These are phyloP conservation scores for Arabis alpina DNA, from an alignment of 345 rosid species.

Conservation along the genomic window DNA sequence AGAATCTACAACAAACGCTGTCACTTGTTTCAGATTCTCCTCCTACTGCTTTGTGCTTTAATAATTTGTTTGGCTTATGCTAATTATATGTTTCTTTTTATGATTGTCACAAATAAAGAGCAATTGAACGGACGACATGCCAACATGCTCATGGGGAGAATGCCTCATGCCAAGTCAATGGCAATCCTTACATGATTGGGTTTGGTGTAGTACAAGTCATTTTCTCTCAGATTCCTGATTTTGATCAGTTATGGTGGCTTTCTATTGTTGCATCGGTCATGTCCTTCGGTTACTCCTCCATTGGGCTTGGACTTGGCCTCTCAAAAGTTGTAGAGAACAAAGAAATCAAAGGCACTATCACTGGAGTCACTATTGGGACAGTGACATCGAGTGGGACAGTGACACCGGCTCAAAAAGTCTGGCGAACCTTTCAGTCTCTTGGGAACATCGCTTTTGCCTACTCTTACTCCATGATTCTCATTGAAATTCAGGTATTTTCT, in stretches of 20 bases:
- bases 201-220: constrained; percentile 63
- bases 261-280: constrained; percentile 78
- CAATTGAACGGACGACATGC: constrained; percentile 63
- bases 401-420: constrained; percentile 65
- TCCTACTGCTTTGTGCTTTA: neutral
- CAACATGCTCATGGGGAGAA: constrained; percentile 49
- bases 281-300: constrained; percentile 76
- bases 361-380: constrained; percentile 65
- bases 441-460: constrained; percentile 95
- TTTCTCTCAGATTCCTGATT: constrained; percentile 80
- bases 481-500: constrained; percentile 76
- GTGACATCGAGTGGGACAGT: constrained; percentile 56
- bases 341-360: constrained; percentile 64
- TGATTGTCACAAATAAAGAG: constrained; percentile 47
- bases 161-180: constrained; percentile 54
- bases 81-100: neutral
- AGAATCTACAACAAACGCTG: constrained; percentile 28
- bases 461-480: constrained; percentile 77
- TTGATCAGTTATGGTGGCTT: constrained; percentile 85
- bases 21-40: constrained; percentile 2
- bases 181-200: constrained; percentile 68
- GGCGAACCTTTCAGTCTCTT: constrained; percentile 90
- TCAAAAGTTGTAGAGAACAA: constrained; percentile 59
- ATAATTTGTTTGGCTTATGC: constrained; percentile 15
- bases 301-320: constrained; percentile 83